Conservation (phyloP, 192 early-diverging fungal genomes). For the Umbelopsis sp. region DNA sequence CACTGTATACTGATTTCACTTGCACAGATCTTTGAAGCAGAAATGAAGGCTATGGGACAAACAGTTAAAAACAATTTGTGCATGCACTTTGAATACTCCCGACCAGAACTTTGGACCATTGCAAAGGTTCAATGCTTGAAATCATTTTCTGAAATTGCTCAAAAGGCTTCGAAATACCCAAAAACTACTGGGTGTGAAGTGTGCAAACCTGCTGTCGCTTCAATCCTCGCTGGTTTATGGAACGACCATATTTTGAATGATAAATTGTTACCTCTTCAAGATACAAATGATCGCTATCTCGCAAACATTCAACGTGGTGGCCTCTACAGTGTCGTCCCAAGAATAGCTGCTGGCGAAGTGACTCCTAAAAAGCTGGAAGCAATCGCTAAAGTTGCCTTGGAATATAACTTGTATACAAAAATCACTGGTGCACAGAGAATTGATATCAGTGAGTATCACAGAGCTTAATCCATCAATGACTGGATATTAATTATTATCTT, state of each 20-base stretch:
- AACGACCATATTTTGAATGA: slow-evolving; percentile 67
- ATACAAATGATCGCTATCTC: slow-evolving; percentile 70
- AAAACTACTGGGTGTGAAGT: slow-evolving; percentile 55
- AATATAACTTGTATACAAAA: slow-evolving; percentile 65
- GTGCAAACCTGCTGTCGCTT: slow-evolving; percentile 65
- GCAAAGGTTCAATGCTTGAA: slow-evolving; percentile 54
- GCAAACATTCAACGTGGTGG: slow-evolving; percentile 75
- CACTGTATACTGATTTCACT: slow-evolving; percentile 33
- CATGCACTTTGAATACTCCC: slow-evolving; percentile 60
- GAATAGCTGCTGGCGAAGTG: slow-evolving; percentile 66
- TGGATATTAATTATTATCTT: neutral
- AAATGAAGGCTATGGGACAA: slow-evolving; percentile 58
- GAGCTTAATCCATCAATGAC: neutral
- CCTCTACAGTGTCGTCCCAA: slow-evolving; percentile 64
- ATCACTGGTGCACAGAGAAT: slow-evolving; percentile 74
- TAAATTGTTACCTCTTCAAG: slow-evolving; percentile 50
- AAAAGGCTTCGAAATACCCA: slow-evolving; percentile 40
- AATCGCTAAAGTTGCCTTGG: slow-evolving; percentile 62
- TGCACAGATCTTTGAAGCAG: slow-evolving; percentile 57
- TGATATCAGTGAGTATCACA: slow-evolving; percentile 49
- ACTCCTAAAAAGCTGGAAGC: slow-evolving; percentile 67
- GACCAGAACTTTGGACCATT: slow-evolving; percentile 64
- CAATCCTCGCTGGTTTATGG: slow-evolving; percentile 63
- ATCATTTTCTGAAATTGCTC: slow-evolving; percentile 55
- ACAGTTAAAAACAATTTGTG: slow-evolving; percentile 59